These are phyloP conservation scores for Phyllosticta citriasiana DNA, from an alignment of 2,329 filamentous ascomycete genomes.

Conservation along the genomic window DNA sequence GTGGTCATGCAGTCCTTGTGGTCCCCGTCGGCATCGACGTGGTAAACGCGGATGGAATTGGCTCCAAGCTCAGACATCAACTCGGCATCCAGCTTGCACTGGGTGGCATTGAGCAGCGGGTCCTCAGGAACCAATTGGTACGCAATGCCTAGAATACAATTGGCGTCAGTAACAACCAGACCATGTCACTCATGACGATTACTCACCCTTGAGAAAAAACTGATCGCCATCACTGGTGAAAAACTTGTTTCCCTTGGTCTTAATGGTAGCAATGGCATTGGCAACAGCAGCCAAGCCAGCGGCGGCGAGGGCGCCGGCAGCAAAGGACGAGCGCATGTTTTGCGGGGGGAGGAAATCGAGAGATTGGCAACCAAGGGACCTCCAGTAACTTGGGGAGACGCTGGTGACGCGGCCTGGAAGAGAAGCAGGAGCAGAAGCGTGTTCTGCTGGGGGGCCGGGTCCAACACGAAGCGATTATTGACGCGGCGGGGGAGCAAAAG, in stretches of 20 bases:
- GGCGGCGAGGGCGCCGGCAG: slow-evolving; percentile 13
- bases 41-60: slow-evolving; percentile 81
- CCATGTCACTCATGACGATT: background rate
- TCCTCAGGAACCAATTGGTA: slow-evolving; percentile 60
- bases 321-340: background rate
- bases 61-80: slow-evolving; percentile 73
- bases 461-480: too few species aligned
- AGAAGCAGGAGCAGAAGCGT: too few species aligned
- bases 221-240: slow-evolving; percentile 72
- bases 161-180: slow-evolving; percentile 9
- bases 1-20: slow-evolving; percentile 74
- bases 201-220: slow-evolving; percentile 70
- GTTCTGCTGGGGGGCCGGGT: too few species aligned
- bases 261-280: slow-evolving; percentile 45
- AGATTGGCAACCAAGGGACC: background rate
- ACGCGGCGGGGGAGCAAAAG: too few species aligned
- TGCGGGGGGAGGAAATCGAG: background rate
- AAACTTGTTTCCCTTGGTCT: slow-evolving; percentile 69
- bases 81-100: slow-evolving; percentile 64
- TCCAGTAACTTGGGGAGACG: background rate
- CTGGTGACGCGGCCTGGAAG: background rate
- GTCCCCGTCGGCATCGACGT: slow-evolving; percentile 62
- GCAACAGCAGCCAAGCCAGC: slow-evolving; percentile 24
- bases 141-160: slow-evolving; percentile 51
- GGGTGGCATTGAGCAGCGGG: slow-evolving; percentile 63